These are phyloP conservation scores for Vitis hybrid DNA, from an alignment of 177 flowering plant species.

Conservation along the genomic window DNA sequence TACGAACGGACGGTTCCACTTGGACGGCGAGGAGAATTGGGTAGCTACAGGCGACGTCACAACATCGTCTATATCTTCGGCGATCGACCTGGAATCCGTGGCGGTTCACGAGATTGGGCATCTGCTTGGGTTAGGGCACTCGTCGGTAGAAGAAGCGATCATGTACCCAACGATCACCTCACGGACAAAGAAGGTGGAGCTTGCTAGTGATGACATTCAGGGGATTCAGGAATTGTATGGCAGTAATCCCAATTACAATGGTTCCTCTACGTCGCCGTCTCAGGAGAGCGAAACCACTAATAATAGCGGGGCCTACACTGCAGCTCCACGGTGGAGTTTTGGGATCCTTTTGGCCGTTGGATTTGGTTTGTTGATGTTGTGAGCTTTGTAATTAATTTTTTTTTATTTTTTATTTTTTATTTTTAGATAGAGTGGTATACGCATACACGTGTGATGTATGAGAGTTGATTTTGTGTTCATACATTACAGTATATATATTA, in stretches of 20 bases:
- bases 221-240: conserved; percentile 81
- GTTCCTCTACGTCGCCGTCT: conserved; percentile 20
- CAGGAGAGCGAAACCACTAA: conserved; percentile 27
- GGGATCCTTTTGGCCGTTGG: conserved; percentile 11
- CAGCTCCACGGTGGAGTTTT: conserved; percentile 5
- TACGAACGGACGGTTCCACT: conserved; percentile 56
- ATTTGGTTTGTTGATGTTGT: conserved; percentile 9
- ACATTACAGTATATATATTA: not conserved
- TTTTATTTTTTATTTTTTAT: too few species aligned
- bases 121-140: conserved; percentile 75
- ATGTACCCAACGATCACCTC: conserved; percentile 72
- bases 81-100: conserved; percentile 72
- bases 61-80: conserved; percentile 12
- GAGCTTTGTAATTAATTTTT: not conserved
- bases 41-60: conserved; percentile 30
- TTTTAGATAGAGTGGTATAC: not conserved
- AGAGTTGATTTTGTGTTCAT: too few species aligned
- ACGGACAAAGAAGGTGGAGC: conserved; percentile 42
- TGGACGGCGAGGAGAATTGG: conserved; percentile 69
- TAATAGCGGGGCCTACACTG: conserved; percentile 11
- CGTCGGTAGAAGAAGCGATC: conserved; percentile 64
- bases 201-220: conserved; percentile 50
- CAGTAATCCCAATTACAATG: conserved; percentile 42
- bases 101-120: conserved; percentile 88
- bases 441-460: too few species aligned